Base-by-base conservation (phyloP, 495 filamentous ascomycete genomes). In the Aspergillus bertholletiae region DNA sequence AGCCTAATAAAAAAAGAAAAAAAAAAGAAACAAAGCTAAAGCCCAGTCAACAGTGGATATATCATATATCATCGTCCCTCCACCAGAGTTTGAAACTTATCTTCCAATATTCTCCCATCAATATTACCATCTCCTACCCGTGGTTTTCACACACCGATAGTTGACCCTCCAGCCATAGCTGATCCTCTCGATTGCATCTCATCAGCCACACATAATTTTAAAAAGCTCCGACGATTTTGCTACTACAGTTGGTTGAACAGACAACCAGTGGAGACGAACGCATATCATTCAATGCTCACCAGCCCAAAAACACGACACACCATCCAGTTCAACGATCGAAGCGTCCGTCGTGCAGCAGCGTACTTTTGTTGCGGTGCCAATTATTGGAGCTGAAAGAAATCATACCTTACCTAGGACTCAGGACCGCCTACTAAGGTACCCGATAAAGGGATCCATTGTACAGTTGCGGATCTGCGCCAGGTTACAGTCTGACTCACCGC, bases 401-500 rank as follows among this genome's bases (percentile, higher is more conserved):
- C 26, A 28, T 28, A 5, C 5, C 8, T 28, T n/a, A n/a, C n/a
- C n/a, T n/a, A n/a, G n/a, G n/a, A n/a, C n/a, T 40, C 15, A 20
- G 7, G 37, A 17, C 37, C 17, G 17, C 37, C 37, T 17, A 40
- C 17, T 40, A 40, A 40, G 37, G 37, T 40, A 40, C 37, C 43
- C 43, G 43, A 46, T 24, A n/a, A 46, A 46, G 43, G 27, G 30
- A 32, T 32, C 30, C 30, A 32, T 32, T 32, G 9, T 32, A n/a
- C n/a, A n/a, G n/a, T n/a, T n/a, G n/a, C n/a, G n/a, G 3, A 18
- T 39, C 56, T 50, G 28, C 40, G 37, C 37, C 6, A 1, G n/a
- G 15, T n/a, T 20, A 22, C 17, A 21, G 39, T 22, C 39, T 54
- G 54, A 59, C 55, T 58, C 64, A 69, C 69, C 66, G 69, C 69